Evolutionary conservation across 202 grass and related monocot genomes (phyloP).

Genomic region (Saccharum hybrid): DNA sequence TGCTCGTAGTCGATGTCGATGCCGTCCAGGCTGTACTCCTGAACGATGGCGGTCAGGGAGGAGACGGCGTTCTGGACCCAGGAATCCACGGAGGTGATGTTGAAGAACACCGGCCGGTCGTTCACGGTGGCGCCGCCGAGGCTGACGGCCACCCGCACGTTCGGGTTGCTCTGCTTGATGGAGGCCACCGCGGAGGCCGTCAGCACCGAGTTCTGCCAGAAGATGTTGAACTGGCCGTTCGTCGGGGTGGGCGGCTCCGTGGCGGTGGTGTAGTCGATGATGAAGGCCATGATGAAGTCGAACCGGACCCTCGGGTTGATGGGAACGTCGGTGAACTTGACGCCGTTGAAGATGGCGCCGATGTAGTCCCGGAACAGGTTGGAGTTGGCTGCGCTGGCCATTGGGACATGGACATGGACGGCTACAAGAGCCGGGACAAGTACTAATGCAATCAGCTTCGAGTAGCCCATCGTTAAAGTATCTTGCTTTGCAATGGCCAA

Average conservation of each 20-base stretch:
- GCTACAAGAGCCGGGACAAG: constrained; percentile 6
- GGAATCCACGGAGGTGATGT: constrained; percentile 53
- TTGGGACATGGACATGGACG: constrained; percentile 23
- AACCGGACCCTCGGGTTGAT: constrained; percentile 53
- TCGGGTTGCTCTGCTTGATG: constrained; percentile 60
- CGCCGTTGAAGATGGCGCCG: constrained; percentile 61
- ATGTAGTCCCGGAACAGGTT: constrained; percentile 77
- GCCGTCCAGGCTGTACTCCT: constrained; percentile 59
- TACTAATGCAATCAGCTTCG: constrained; percentile 36
- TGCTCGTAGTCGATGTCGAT: constrained; percentile 85
- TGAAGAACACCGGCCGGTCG: constrained; percentile 48
- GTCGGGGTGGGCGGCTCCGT: constrained; percentile 56
- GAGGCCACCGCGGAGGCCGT: constrained; percentile 40
- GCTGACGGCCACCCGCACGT: constrained; percentile 69
- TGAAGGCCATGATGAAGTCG: constrained; percentile 65
- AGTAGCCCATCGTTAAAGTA: constrained; percentile 46
- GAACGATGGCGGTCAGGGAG: constrained; percentile 52
- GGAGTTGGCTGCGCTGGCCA: constrained; percentile 55
- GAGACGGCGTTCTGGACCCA: constrained; percentile 72
- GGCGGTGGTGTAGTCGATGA: constrained; percentile 66
- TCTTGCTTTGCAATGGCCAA: neutral
- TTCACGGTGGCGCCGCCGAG: constrained; percentile 69
- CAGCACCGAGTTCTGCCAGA: constrained; percentile 63
- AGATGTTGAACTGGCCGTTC: constrained; percentile 65
- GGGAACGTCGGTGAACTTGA: constrained; percentile 76